phyloP scores from a whole-genome alignment of 441 rosid genomes.

The Biscutella auriculata region DNA sequence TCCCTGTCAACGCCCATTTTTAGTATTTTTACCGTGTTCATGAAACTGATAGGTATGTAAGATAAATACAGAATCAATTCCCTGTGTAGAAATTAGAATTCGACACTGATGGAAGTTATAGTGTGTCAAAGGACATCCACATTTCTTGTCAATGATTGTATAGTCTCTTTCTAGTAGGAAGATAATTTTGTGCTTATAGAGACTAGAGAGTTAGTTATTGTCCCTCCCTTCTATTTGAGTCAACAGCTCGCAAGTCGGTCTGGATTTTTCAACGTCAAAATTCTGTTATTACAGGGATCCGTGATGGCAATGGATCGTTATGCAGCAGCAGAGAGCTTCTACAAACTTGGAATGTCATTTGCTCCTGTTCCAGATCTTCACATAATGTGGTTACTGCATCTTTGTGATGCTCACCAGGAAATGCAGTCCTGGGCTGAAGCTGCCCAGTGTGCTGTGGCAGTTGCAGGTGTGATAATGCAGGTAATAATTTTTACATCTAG shows the following conservation, averaged over 20 bases:
- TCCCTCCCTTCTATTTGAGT: not conserved
- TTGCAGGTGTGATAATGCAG: conserved; percentile 99
- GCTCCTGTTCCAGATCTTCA: conserved; percentile 99
- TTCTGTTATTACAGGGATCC: conserved; percentile 47
- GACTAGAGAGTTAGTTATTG: not conserved
- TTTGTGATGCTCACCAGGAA: conserved; percentile 99
- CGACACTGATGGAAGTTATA: not conserved
- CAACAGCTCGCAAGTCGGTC: not conserved
- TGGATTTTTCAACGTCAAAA: conserved; percentile 1
- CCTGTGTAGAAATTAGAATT: not conserved
- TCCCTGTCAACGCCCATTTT: not conserved
- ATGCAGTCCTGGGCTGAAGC: conserved; percentile 99
- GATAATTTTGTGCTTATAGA: not conserved
- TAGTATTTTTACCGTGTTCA: not conserved
- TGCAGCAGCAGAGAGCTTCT: conserved; percentile 95
- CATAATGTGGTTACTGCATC: conserved; percentile 98
- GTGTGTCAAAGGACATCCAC: not conserved
- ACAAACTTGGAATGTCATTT: conserved; percentile 98
- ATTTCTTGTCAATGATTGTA: not conserved
- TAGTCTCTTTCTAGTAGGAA: not conserved
- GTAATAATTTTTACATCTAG: conserved; percentile 26
- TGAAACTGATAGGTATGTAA: not conserved
- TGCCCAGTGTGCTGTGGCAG: conserved; percentile 98
- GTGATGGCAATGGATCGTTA: conserved; percentile 83
- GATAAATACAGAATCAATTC: not conserved